These are phyloP conservation scores for Eremochloa ophiuroides DNA, from an alignment of 176 grass and related monocot species.

Conservation along the genomic window DNA sequence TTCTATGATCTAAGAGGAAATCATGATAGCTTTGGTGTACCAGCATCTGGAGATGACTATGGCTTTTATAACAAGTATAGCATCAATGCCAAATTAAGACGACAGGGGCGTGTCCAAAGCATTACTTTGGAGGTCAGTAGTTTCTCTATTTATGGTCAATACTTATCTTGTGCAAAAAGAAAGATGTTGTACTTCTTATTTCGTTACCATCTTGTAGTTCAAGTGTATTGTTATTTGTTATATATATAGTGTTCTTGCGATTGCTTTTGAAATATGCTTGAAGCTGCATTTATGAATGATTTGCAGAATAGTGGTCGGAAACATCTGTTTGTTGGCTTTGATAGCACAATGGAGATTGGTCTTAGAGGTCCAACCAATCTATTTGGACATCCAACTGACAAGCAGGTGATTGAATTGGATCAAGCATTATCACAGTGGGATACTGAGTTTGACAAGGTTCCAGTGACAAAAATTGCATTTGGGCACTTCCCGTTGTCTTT, in stretches of 20 bases:
- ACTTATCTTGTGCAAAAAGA: neutral
- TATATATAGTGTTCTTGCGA: neutral
- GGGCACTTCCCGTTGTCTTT: slow-evolving; percentile 92
- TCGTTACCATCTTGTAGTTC: neutral
- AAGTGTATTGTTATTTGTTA: neutral
- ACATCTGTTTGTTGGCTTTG: slow-evolving; percentile 94
- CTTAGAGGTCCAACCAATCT: slow-evolving; percentile 87
- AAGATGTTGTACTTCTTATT: neutral
- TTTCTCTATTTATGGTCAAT: slow-evolving; percentile 11
- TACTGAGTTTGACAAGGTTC: slow-evolving; percentile 36
- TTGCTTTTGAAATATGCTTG: neutral
- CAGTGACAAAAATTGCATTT: slow-evolving; percentile 65
- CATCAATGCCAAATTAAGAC: slow-evolving; percentile 59
- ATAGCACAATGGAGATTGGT: slow-evolving; percentile 71
- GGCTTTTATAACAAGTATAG: slow-evolving; percentile 82
- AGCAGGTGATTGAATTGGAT: slow-evolving; percentile 63
- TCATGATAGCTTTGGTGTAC: slow-evolving; percentile 87
- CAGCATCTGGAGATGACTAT: slow-evolving; percentile 48
- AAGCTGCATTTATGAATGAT: slow-evolving; percentile 18
- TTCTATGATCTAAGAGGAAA: slow-evolving; percentile 96
- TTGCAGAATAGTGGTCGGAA: slow-evolving; percentile 74
- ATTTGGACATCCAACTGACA: slow-evolving; percentile 91
- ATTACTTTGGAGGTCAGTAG: slow-evolving; percentile 73
- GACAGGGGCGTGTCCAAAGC: slow-evolving; percentile 62
- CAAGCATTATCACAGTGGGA: slow-evolving; percentile 70